Conservation (phyloP, 495 filamentous ascomycete genomes). For the Pseudomonodictys pantanalensis region DNA sequence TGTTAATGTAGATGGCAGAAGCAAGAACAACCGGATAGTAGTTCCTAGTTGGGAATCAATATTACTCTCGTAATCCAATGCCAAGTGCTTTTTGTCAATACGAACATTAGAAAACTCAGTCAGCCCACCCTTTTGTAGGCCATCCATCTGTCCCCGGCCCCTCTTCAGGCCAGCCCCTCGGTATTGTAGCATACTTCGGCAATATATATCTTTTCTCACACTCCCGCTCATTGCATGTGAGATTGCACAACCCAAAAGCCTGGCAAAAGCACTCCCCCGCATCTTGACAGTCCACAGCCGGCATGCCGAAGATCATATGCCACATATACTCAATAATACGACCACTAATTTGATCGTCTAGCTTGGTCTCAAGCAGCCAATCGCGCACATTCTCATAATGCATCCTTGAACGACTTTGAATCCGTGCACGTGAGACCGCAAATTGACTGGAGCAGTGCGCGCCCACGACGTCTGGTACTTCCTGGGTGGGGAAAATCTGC, state of each 20-base stretch:
- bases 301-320: conserved; percentile 35
- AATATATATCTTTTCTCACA: conserved; percentile 32
- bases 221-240: conserved; percentile 26
- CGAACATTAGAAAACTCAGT: no score
- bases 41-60: no score
- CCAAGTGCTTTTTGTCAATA: no score
- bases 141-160: conserved; percentile 30
- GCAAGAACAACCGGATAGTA: no score
- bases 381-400: conserved; percentile 25
- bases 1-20: no score
- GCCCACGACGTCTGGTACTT: conserved; percentile 27
- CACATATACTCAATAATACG: conserved; percentile 33
- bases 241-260: conserved; percentile 31
- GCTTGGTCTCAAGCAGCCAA: conserved; percentile 24
- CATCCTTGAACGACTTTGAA: conserved; percentile 10
- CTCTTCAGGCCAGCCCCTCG: conserved; percentile 30
- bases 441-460: conserved; percentile 32
- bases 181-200: conserved; percentile 29
- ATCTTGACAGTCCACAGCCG: conserved; percentile 31
- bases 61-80: no score
- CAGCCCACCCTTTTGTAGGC: conserved; percentile 28
- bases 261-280: conserved; percentile 33
- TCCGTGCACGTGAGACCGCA: conserved; percentile 30
- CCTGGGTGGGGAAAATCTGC: conserved; percentile 15
- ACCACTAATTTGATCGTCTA: conserved; percentile 28